Percentiles rank a stretch among this genome's conserved stretches.
Evolutionary conservation across 495 filamentous ascomycete genomes (phyloP).

Genomic region (Aspergillus leporis): DNA sequence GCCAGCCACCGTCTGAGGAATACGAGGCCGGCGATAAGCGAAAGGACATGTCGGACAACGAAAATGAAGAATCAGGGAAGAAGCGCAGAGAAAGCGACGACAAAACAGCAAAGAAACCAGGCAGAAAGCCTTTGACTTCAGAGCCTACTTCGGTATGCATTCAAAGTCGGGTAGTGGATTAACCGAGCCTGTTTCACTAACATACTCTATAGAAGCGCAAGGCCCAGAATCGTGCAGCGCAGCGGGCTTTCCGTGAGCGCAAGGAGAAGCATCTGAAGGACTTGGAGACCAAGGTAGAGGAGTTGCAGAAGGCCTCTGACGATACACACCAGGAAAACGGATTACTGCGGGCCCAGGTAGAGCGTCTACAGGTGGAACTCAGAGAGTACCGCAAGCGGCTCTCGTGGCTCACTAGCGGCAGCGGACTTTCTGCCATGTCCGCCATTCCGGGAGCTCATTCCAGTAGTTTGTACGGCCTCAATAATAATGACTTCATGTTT

Average conservation of each 20-base stretch:
- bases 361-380: conserved; percentile 81
- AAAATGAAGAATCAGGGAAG: conserved; percentile 66
- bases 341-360: conserved; percentile 79
- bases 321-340: conserved; percentile 83
- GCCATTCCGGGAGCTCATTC: conserved; percentile 40
- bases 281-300: conserved; percentile 89
- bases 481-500: conserved; percentile 84
- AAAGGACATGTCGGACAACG: conserved; percentile 77
- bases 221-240: conserved; percentile 95
- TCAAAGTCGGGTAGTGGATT: background rate
- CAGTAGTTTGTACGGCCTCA: conserved; percentile 48
- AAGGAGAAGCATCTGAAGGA: conserved; percentile 98
- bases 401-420: conserved; percentile 56
- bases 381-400: conserved; percentile 87
- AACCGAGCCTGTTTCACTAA: conserved; percentile 38
- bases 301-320: conserved; percentile 86
- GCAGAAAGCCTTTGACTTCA: conserved; percentile 90
- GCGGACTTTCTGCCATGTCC: conserved; percentile 49
- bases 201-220: conserved; percentile 81
- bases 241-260: conserved; percentile 94
- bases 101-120: conserved; percentile 87
- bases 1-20: conserved; percentile 52
- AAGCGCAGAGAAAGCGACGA: conserved; percentile 81
- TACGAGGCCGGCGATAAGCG: conserved; percentile 60
- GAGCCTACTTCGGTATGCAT: conserved; percentile 89